Percentiles rank a stretch among this genome's conserved stretches.
Evolutionary conservation across 306 rosid genomes (phyloP).

Genomic region (Lathyrus tuberosus): DNA sequence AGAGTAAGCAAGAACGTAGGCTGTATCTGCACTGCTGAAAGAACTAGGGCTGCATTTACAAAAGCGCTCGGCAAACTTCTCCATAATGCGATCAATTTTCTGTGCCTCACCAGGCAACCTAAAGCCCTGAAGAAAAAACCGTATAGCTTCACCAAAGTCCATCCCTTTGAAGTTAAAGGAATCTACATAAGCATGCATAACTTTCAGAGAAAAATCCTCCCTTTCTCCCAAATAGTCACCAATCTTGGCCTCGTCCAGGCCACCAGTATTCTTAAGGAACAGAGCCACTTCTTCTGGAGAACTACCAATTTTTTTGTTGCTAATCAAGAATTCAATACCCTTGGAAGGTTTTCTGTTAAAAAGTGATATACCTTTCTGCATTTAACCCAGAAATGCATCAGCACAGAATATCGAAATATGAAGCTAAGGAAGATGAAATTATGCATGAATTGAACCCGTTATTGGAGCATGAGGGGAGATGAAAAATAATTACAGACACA

Average conservation of each 20-base stretch:
- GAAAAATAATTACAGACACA: conserved; percentile 19
- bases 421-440: conserved; percentile 34
- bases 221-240: conserved; percentile 99
- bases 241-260: conserved; percentile 82
- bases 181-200: conserved; percentile 99
- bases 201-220: conserved; percentile 91
- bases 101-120: conserved; percentile 99
- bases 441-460: conserved; percentile 26
- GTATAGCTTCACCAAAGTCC: conserved; percentile 91
- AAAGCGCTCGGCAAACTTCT: conserved; percentile 99
- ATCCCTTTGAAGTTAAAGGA: conserved; percentile 87
- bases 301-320: conserved; percentile 76
- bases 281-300: conserved; percentile 90
- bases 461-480: conserved; percentile 16
- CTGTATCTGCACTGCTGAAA: conserved; percentile 97
- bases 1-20: conserved; percentile 97
- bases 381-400: conserved; percentile 56
- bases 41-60: conserved; percentile 96
- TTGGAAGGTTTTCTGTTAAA: conserved; percentile 95
- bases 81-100: conserved; percentile 99
- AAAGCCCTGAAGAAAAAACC: conserved; percentile 96
- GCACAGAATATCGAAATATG: conserved; percentile 36
- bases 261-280: conserved; percentile 79
- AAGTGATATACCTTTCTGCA: conserved; percentile 95
- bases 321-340: conserved; percentile 86